Base-by-base conservation (phyloP, 2,329 filamentous ascomycete genomes). In the Acarospora socialis region DNA sequence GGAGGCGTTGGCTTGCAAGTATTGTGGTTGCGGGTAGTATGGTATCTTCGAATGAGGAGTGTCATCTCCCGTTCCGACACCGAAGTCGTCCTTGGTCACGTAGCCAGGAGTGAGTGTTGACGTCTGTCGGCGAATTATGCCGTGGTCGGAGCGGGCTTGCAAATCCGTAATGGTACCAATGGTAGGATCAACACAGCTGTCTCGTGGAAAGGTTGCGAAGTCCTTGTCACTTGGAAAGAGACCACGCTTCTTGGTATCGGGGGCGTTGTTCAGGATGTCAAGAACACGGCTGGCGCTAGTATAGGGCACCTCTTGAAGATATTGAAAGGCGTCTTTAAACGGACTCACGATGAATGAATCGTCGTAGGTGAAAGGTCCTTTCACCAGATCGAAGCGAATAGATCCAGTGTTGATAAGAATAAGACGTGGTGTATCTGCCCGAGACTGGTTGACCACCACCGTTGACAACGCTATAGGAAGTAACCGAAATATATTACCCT, bases 341-440 rank as follows among this genome's bases (percentile, higher is more conserved):
- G 51, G 51, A 15, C 31, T n/a, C 9, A 35, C 33, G 30, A 35
- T 35, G 22, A 35, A 35, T 7, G 52, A 55, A 39, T 62, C 58
- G 29, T 63, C 59, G 34, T 57, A 62, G 0, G 71, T 75, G 45
- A 77, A 77, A 0, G 70, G 68, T 0, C 73, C 73, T 49, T 76
- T 61, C 37, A 68, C 60, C 8, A 78, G 51, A 41, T 77, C 72
- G 43, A 75, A 77, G 2, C 72, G 66, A 15, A 77, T 60, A 19
- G 59, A 60, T 16, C 71, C 72, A 0, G 70, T 73, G 50, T 77
- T 77, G 38, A 64, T 61, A 38, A 75, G 60, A 37, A 76, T 63
- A 26, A 75, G 54, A 18, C 72, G 62, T 2, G 70, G 55, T 16
- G 53, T 60, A 33, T 63, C 53, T 22, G 56, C 53, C n/a, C 67